Conservation (phyloP, 768 basidiomycete species). For the Lactifluus pinguis region DNA sequence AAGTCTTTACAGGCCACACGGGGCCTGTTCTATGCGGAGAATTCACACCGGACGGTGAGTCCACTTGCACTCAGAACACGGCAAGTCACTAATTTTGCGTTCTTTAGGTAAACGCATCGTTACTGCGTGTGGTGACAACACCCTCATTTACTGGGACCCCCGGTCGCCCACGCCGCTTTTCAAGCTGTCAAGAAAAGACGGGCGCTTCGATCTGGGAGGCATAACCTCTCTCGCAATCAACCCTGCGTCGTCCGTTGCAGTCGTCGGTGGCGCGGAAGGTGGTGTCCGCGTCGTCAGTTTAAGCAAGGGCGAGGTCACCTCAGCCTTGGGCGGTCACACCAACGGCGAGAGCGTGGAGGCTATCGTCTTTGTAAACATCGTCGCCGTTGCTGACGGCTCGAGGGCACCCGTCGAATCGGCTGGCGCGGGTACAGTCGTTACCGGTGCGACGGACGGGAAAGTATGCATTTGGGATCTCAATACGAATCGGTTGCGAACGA, state of each 20-base stretch:
- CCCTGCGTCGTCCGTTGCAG: conserved; percentile 78
- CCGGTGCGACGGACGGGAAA: conserved; percentile 90
- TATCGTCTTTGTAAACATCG: conserved; percentile 72
- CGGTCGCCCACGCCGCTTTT: conserved; percentile 66
- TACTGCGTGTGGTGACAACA: conserved; percentile 76
- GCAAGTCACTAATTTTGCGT: background rate
- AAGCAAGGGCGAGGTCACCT: conserved; percentile 75
- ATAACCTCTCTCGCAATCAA: conserved; percentile 86
- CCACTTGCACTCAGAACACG: background rate
- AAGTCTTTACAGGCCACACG: conserved; percentile 89
- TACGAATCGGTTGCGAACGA: conserved; percentile 76
- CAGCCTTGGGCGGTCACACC: conserved; percentile 70
- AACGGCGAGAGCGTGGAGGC: conserved; percentile 87
- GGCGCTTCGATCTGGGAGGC: conserved; percentile 70
- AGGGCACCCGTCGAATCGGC: conserved; percentile 39
- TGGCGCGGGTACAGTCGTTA: conserved; percentile 60
- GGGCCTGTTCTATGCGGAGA: conserved; percentile 77
- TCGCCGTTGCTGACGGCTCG: conserved; percentile 43
- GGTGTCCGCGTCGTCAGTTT: conserved; percentile 83
- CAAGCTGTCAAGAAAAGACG: conserved; percentile 65
- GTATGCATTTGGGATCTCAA: conserved; percentile 90
- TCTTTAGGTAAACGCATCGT: conserved; percentile 74
- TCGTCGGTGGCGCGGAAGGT: conserved; percentile 81
- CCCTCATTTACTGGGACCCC: conserved; percentile 87
- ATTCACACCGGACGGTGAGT: conserved; percentile 82